Conservation (phyloP, 2,329 filamentous ascomycete species). For the Ophiostoma populinum region DNA sequence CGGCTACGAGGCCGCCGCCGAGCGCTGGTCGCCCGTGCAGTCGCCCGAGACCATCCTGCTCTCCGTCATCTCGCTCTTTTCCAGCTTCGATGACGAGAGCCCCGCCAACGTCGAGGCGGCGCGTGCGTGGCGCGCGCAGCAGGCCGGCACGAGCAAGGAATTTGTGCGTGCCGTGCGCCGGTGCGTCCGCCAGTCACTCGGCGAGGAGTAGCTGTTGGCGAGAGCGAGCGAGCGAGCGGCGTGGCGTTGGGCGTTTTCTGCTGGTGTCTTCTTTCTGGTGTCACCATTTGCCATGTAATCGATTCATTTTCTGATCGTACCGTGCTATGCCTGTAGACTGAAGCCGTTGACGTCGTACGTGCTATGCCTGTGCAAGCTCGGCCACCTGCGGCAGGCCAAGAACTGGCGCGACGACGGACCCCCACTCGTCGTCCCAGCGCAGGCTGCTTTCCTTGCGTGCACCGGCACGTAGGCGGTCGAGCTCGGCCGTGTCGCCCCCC, state of each 20-base stretch:
- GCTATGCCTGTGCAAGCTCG: too few relatives aligned
- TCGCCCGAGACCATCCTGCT: conserved; percentile 87
- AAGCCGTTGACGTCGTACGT: too few relatives aligned
- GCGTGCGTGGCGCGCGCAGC: conserved; percentile 67
- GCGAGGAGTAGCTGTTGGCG: conserved; percentile 33
- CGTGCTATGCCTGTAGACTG: too few relatives aligned
- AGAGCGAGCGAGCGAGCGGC: not conserved
- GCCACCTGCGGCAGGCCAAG: conserved; percentile 34
- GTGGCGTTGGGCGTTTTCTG: not conserved
- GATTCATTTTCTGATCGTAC: too few relatives aligned
- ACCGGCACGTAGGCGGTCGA: conserved; percentile 31
- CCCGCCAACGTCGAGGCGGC: conserved; percentile 93
- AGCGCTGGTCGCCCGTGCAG: conserved; percentile 91
- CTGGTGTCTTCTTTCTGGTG: not conserved
- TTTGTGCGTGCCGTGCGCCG: too few relatives aligned
- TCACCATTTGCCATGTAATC: too few relatives aligned
- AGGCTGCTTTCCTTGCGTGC: conserved; percentile 56
- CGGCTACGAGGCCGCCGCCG: conserved; percentile 77
- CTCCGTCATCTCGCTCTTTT: conserved; percentile 81
- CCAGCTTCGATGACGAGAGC: conserved; percentile 86
- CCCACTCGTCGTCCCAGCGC: conserved; percentile 90
- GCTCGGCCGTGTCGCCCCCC: conserved; percentile 18
- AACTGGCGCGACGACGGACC: conserved; percentile 58
- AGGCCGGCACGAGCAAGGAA: conserved; percentile 40
- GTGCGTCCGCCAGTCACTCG: conserved; percentile 59